These are phyloP conservation scores for Metschnikowia orientalis DNA, from an alignment of 805 yeast species.

Conservation along the genomic window DNA sequence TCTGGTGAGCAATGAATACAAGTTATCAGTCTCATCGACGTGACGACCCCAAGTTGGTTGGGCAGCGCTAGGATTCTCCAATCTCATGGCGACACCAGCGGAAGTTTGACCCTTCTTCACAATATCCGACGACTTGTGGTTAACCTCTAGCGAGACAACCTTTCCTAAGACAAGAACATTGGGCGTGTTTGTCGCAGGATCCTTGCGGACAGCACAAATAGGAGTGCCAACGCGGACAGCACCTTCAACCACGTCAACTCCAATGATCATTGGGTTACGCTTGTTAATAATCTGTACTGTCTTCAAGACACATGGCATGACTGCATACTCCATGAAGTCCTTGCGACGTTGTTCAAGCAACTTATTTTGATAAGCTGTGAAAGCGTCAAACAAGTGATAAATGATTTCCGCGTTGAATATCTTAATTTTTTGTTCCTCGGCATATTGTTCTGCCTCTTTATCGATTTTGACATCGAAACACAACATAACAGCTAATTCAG, in stretches of 20 bases:
- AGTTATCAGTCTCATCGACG: constrained; percentile 84
- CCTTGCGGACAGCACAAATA: constrained; percentile 85
- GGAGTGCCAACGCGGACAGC: constrained; percentile 89
- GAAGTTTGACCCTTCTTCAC: constrained; percentile 93
- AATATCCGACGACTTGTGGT: constrained; percentile 73
- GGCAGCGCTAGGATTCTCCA: constrained; percentile 85
- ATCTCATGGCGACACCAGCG: constrained; percentile 98
- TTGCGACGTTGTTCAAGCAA: constrained; percentile 86
- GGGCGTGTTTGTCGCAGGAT: constrained; percentile 76
- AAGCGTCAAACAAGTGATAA: constrained; percentile 92
- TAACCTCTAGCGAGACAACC: constrained; percentile 91
- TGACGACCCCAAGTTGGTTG: constrained; percentile 99
- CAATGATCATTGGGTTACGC: constrained; percentile 98
- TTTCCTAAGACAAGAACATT: constrained; percentile 75
- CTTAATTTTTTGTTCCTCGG: constrained; percentile 85
- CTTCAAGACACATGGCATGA: constrained; percentile 91
- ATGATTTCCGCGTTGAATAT: constrained; percentile 95
- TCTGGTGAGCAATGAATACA: constrained; percentile 88
- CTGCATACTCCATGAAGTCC: constrained; percentile 83
- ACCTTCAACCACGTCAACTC: constrained; percentile 96
- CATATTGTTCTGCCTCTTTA: constrained; percentile 97
- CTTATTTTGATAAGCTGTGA: constrained; percentile 86
- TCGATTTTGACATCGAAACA: constrained; percentile 97
- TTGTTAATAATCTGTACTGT: constrained; percentile 95
- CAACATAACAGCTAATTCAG: constrained; percentile 94